Evolutionary conservation across 306 rosid species (phyloP).

Genomic region (Fagus sylvatica): DNA sequence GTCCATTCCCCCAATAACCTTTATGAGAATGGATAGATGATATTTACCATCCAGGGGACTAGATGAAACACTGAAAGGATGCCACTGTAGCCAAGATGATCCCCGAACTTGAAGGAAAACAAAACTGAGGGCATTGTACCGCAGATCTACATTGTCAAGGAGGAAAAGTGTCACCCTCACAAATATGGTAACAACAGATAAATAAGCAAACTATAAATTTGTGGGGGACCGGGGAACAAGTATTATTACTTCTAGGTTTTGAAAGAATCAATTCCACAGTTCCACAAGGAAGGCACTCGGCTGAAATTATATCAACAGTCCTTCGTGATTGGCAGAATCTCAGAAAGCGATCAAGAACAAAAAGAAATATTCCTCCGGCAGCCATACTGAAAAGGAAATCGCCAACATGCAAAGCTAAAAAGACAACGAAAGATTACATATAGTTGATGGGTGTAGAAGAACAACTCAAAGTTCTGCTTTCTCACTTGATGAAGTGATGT

Average conservation of each 20-base stretch:
- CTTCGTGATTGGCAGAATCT: conserved; percentile 83
- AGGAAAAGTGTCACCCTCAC: conserved; percentile 18
- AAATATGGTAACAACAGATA: conserved; percentile 2
- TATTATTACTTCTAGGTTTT: conserved; percentile 71
- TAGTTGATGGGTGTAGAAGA: conserved; percentile 92
- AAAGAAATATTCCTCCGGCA: conserved; percentile 77
- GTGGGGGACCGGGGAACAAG: not conserved
- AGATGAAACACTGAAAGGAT: conserved; percentile 93
- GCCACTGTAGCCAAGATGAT: conserved; percentile 89
- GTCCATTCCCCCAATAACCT: conserved; percentile 94
- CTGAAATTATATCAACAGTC: conserved; percentile 66
- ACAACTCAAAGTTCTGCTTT: conserved; percentile 72
- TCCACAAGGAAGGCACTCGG: conserved; percentile 81
- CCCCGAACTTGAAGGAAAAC: conserved; percentile 85
- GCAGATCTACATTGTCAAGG: conserved; percentile 48
- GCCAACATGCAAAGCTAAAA: conserved; percentile 85
- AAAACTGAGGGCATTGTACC: conserved; percentile 91
- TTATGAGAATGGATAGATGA: conserved; percentile 73
- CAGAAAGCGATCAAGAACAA: conserved; percentile 85
- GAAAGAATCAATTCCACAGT: conserved; percentile 77
- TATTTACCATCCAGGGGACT: conserved; percentile 88
- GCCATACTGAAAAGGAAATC: conserved; percentile 68
- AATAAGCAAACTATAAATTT: conserved; percentile 3
- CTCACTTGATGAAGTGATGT: conserved; percentile 84
- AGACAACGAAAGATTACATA: conserved; percentile 70